Evolutionary conservation across 2,329 filamentous ascomycete genomes (phyloP).

Genomic region (Pestalotiopsis sp.): DNA sequence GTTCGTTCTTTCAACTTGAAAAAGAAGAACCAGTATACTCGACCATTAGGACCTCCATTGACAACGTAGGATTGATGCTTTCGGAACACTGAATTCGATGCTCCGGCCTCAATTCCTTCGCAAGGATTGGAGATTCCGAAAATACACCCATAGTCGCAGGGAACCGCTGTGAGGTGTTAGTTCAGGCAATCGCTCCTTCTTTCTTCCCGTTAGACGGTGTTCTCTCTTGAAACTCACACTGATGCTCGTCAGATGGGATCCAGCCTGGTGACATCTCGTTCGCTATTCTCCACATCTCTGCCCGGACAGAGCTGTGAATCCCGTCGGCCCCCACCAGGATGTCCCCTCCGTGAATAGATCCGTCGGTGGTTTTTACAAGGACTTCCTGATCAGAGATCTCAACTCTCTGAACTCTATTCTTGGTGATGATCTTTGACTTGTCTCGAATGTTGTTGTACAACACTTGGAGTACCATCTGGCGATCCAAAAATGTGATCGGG

Average conservation of each 20-base stretch:
- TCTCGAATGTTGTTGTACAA: constrained; percentile 21
- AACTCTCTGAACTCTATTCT: constrained; percentile 19
- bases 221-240: neutral
- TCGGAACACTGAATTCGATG: neutral
- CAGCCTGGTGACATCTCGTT: constrained; percentile 2
- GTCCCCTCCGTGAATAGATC: constrained; percentile 12
- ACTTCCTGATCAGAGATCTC: constrained; percentile 15
- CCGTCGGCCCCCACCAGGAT: constrained; percentile 22
- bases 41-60: neutral
- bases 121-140: neutral
- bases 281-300: constrained; percentile 11
- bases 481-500: constrained; percentile 20
- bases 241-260: neutral
- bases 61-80: neutral
- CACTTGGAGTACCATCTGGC: constrained; percentile 21
- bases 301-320: constrained; percentile 16
- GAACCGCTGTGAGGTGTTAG: neutral
- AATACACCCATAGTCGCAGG: neutral
- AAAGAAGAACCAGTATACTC: neutral
- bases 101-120: neutral
- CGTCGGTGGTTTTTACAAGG: constrained; percentile 10
- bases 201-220: neutral
- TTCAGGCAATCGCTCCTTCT: neutral
- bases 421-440: constrained; percentile 29
- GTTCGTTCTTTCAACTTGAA: neutral